Conservation (phyloP, 2,329 filamentous ascomycete species). For the Alternaria infectoria region DNA sequence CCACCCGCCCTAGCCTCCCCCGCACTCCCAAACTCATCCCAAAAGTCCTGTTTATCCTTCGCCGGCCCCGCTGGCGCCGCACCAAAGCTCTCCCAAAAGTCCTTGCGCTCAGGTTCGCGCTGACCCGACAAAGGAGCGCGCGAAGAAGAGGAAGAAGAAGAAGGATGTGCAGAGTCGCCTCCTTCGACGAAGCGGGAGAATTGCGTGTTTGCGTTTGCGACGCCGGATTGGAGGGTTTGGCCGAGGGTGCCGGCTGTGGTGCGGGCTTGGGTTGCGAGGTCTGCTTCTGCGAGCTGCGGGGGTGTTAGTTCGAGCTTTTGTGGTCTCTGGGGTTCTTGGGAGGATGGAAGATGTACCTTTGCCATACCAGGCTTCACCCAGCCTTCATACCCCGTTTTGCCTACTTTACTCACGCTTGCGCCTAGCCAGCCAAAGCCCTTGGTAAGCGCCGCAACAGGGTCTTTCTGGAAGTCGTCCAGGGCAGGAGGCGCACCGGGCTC, state of each 20-base stretch:
- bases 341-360: constrained; percentile 63
- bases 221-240: constrained; percentile 69
- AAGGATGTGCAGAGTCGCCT: constrained; percentile 55
- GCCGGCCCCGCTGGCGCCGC: constrained; percentile 61
- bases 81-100: constrained; percentile 70
- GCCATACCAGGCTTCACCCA: constrained; percentile 93
- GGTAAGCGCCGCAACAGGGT: constrained; percentile 84
- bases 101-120: constrained; percentile 66
- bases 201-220: constrained; percentile 76
- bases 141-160: constrained; percentile 1
- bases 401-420: constrained; percentile 84
- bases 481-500: constrained; percentile 63
- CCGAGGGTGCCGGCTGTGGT: constrained; percentile 60
- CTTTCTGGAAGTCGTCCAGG: constrained; percentile 88
- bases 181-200: constrained; percentile 91
- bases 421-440: constrained; percentile 97
- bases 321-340: no score
- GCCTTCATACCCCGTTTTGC: constrained; percentile 86
- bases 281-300: constrained; percentile 74
- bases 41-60: constrained; percentile 61
- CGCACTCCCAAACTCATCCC: constrained; percentile 55
- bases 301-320: constrained; percentile 28
- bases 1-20: constrained; percentile 27
- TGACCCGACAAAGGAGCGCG: constrained; percentile 27
- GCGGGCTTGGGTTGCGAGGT: constrained; percentile 65